Base-by-base conservation (phyloP, 306 rosid genomes). In the Fagus sylvatica region DNA sequence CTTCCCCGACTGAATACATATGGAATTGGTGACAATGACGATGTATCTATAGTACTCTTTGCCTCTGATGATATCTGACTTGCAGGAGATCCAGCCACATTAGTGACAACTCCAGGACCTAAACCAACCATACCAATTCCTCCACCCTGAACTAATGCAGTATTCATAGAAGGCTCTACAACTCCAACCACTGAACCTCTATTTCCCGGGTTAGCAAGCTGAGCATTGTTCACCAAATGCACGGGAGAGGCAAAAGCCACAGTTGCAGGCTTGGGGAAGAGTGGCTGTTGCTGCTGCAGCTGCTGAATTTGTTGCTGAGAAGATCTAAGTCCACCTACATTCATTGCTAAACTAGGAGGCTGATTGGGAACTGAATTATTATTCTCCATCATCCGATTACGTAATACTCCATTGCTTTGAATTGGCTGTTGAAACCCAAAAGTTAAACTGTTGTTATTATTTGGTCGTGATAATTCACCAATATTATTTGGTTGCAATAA, bases 1-100 rank as follows among this genome's bases (percentile, higher is more conserved):
- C 98, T 88, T 76, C 93, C 97, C 76, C 90, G 82, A 74, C 78
- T 85, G 69, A 93, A 88, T 54, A 82, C 85, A 79, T 84, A 93
- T 62, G 95, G 94, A 76, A 91, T 89, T 0, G 99, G 91, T 15
- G 96, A 91, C 22, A 79, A 71, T 40, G 90, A 53, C 39, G 91
- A 76, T 7, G 71, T 43, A 41, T 86, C 91, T 12, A 43, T 75
- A 61, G 71, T 72, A 77, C 34, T 75, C 75, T 82, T 91, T 40
- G 84, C 48, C 71, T 89, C 92, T n/a, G 92, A 76, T 4, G 99
- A 87, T 57, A 86, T 79, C 84, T 88, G 85, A 56, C 77, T 83
- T 48, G 82, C 83, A 1, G 90, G 91, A 73, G 97, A 89, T 72
- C 64, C 76, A 5, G 88, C 75, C 0, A 87, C 81, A 64, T 78